These are phyloP conservation scores for Podosphaera xanthii DNA, from an alignment of 2,329 filamentous ascomycete genomes.

Conservation along the genomic window DNA sequence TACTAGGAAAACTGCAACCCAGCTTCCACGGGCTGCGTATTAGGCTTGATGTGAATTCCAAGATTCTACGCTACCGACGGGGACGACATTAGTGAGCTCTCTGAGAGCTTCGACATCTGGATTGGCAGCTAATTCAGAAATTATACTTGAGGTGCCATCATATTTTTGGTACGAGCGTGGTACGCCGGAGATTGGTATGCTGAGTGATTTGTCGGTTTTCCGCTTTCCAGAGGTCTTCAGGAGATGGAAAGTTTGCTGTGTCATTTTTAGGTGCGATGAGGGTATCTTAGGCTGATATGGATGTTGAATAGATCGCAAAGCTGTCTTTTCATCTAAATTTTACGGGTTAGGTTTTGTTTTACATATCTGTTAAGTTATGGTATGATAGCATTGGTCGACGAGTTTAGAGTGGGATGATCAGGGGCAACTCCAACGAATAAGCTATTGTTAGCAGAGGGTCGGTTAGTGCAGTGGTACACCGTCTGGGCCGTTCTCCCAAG, in stretches of 20 bases:
- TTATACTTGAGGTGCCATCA: neutral
- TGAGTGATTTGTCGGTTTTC: neutral
- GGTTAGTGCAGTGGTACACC: too few relatives aligned
- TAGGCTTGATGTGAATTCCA: neutral
- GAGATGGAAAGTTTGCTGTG: neutral
- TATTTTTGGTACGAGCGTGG: neutral
- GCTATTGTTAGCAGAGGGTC: neutral
- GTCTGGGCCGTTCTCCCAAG: too few relatives aligned
- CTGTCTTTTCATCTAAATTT: too few relatives aligned
- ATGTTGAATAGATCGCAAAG: too few relatives aligned
- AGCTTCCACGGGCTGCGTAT: neutral
- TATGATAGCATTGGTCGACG: neutral
- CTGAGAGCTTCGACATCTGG: neutral
- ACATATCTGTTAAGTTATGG: neutral
- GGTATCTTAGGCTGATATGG: too few relatives aligned
- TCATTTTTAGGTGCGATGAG: neutral
- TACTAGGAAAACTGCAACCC: neutral
- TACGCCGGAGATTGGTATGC: neutral
- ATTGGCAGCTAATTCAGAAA: neutral
- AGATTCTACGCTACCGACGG: neutral
- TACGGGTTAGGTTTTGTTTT: neutral
- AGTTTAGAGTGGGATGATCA: too few relatives aligned
- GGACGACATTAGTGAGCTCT: neutral
- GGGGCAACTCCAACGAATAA: too few relatives aligned
- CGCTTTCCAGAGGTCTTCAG: neutral